phyloP scores from a whole-genome alignment of 2,329 filamentous ascomycete genomes.

The Fusarium proliferatum region DNA sequence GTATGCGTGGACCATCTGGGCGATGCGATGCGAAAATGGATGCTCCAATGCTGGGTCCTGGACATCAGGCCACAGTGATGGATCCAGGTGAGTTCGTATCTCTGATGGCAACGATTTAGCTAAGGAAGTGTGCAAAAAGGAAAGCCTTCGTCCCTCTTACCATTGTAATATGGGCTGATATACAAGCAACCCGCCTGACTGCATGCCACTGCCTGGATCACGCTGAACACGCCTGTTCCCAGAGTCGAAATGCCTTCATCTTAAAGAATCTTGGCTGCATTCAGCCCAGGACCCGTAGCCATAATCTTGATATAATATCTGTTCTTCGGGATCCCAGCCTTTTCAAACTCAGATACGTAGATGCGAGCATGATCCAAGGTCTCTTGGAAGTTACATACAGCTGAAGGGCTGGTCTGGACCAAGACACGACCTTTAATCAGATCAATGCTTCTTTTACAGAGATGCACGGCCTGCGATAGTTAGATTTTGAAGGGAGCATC shows the following conservation, averaged over 20 bases:
- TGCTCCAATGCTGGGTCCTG: neutral
- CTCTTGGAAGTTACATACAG: neutral
- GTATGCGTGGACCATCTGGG: neutral
- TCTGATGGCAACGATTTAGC: fast-evolving
- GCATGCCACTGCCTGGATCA: neutral
- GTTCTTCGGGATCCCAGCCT: neutral
- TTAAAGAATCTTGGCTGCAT: neutral
- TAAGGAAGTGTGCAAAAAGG: fast-evolving
- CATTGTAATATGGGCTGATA: neutral
- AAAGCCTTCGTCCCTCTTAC: fast-evolving
- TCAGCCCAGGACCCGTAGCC: neutral
- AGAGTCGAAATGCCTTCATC: neutral
- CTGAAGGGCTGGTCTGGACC: neutral
- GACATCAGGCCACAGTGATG: neutral
- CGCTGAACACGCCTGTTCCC: neutral
- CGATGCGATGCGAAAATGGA: neutral
- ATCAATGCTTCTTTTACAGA: neutral
- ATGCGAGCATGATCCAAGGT: neutral
- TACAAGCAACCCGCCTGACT: neutral
- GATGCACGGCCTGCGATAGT: neutral
- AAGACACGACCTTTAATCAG: neutral
- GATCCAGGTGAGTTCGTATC: neutral
- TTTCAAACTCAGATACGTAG: neutral
- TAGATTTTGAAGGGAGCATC: no score
- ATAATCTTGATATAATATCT: neutral